Conservation (phyloP, 2,329 filamentous ascomycete genomes). For the Aplosporella prunicola region DNA sequence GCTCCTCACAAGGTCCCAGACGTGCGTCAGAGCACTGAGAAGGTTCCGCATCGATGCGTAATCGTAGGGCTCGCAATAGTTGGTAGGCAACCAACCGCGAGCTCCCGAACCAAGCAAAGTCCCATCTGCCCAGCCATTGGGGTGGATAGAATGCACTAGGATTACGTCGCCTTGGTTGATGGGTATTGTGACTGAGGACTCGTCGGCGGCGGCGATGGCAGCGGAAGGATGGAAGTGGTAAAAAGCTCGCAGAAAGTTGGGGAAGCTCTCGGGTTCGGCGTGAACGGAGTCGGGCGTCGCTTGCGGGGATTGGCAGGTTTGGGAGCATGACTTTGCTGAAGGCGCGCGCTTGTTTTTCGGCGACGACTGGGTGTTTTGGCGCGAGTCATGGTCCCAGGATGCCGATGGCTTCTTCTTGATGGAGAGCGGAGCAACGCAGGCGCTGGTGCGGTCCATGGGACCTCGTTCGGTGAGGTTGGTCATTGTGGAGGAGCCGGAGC, state of each 20-base stretch:
- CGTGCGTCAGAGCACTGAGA: slow-evolving; percentile 75
- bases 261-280: slow-evolving; percentile 54
- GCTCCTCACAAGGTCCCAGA: slow-evolving; percentile 82
- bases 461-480: slow-evolving; percentile 7
- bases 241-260: slow-evolving; percentile 90
- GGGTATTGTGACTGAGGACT: slow-evolving; percentile 61
- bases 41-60: slow-evolving; percentile 77
- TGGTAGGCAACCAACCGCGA: slow-evolving; percentile 92
- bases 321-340: slow-evolving; percentile 24
- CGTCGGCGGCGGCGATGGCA: slow-evolving; percentile 62
- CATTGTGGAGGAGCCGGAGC: slow-evolving; percentile 9
- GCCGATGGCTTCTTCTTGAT: slow-evolving; percentile 13
- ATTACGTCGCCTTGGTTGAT: slow-evolving; percentile 87
- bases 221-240: slow-evolving; percentile 81
- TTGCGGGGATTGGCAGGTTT: slow-evolving; percentile 73
- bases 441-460: slow-evolving; percentile 13
- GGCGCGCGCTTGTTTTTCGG: slow-evolving; percentile 2
- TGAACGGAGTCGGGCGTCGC: slow-evolving; percentile 61
- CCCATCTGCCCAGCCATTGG: slow-evolving; percentile 97
- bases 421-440: slow-evolving; percentile 20
- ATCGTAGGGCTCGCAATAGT: slow-evolving; percentile 94
- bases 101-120: slow-evolving; percentile 78
- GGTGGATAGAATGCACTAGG: slow-evolving; percentile 90
- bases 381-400: slow-evolving; percentile 5
- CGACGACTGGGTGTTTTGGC: slow-evolving; percentile 5